Conservation (phyloP, 441 rosid genomes). For the Jatropha podagrica region DNA sequence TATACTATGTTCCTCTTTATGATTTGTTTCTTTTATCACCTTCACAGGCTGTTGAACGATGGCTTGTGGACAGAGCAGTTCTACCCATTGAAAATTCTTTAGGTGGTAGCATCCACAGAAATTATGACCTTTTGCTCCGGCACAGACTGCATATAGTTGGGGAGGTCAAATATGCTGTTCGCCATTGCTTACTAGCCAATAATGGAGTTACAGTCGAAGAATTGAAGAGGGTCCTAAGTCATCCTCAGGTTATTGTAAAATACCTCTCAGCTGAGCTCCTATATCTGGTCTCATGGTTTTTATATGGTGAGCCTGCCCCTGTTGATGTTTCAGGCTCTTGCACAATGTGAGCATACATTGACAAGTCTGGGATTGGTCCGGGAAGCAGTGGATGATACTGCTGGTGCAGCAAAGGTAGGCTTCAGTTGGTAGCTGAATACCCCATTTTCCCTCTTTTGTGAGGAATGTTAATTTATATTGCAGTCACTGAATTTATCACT, state of each 20-base stretch:
- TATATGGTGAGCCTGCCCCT: background rate
- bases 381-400: constrained; percentile 96
- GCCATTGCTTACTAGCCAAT: constrained; percentile 95
- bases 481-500: background rate
- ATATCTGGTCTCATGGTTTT: constrained; percentile 11
- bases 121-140: constrained; percentile 88
- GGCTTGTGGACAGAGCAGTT: constrained; percentile 95
- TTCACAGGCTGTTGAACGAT: constrained; percentile 77
- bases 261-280: constrained; percentile 1
- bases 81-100: constrained; percentile 91
- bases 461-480: background rate
- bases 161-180: constrained; percentile 87
- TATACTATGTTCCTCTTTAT: background rate
- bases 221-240: constrained; percentile 89
- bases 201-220: constrained; percentile 75
- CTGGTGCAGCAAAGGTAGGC: constrained; percentile 95
- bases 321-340: constrained; percentile 70
- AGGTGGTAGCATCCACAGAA: constrained; percentile 97
- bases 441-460: background rate
- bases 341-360: constrained; percentile 91
- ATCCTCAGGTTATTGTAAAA: constrained; percentile 72
- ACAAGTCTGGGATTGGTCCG: constrained; percentile 79
- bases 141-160: constrained; percentile 95
- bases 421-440: constrained; percentile 5
- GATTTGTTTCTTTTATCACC: background rate